Evolutionary conservation across 2,329 filamentous ascomycete species (phyloP).

Genomic region (Aureobasidium leucospermi): DNA sequence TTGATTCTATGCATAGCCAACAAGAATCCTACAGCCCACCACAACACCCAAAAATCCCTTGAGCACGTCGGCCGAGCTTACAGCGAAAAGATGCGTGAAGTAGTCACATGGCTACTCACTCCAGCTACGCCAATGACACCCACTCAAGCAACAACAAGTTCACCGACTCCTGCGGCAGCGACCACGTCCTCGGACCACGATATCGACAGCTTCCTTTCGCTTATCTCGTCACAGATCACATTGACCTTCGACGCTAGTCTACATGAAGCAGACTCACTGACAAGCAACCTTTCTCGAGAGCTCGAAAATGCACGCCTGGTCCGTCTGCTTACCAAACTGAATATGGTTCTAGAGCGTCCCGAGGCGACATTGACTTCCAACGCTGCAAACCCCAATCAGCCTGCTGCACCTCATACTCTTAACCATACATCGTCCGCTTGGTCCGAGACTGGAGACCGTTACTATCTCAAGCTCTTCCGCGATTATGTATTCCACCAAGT

Average conservation of each 20-base stretch:
- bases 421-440: slow-evolving; percentile 44
- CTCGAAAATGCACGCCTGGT: slow-evolving; percentile 84
- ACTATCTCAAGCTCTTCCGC: slow-evolving; percentile 87
- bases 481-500: slow-evolving; percentile 98
- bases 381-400: slow-evolving; percentile 31
- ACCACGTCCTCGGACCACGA: slow-evolving; percentile 49
- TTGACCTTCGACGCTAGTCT: slow-evolving; percentile 68
- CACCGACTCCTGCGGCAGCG: slow-evolving; percentile 52
- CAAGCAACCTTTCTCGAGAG: slow-evolving; percentile 65
- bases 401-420: slow-evolving; percentile 22
- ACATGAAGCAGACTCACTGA: slow-evolving; percentile 71
- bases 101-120: slow-evolving; percentile 72
- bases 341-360: slow-evolving; percentile 79
- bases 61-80: slow-evolving; percentile 73
- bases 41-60: slow-evolving; percentile 62
- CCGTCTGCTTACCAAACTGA: slow-evolving; percentile 74
- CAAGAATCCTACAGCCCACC: slow-evolving; percentile 41
- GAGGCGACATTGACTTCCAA: slow-evolving; percentile 53
- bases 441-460: slow-evolving; percentile 89
- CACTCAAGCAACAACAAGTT: slow-evolving; percentile 64
- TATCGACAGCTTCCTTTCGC: slow-evolving; percentile 70
- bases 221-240: slow-evolving; percentile 71
- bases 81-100: slow-evolving; percentile 69
- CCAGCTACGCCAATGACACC: slow-evolving; percentile 31
- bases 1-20: slow-evolving; percentile 74